Base-by-base conservation (phyloP, 805 yeast species). In the Zygoascus bituminiphila region DNA sequence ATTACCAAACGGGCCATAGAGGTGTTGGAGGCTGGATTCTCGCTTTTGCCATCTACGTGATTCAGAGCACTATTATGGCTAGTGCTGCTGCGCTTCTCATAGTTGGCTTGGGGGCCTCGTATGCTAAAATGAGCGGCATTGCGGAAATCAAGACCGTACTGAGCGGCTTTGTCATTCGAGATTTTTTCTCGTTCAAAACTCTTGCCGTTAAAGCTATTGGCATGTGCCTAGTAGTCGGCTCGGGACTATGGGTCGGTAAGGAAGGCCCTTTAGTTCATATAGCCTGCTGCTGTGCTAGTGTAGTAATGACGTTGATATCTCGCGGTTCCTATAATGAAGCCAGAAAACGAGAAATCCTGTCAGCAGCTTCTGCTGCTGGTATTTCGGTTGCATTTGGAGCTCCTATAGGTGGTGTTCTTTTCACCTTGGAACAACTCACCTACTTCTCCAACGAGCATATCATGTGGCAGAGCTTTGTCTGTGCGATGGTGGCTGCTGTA, bases 231-330 rank as follows among this genome's bases (percentile, higher is more conserved):
- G 81, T 82, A 14, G 81, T 84, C 4, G 80, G 88, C 20, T 77
- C 86, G 1, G 95, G 95, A 0, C 58, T 87, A 2, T 84, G 91
- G 86, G 72, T 84, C 5, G 95, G 96, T 5, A 81, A 79, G 58
- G 96, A 87, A 57, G 95, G 95, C 1, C 95, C 96, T 0, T 62
- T 88, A 47, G 89, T 85, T 22, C 95, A 88, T 62, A 76, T 87
- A 3, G 75, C 91, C 0, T 78, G 85, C 54, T 78, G 85, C 53
- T 68, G 79, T 57, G 65, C 81, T 55, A 63, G 65, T 53, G 35
- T 65, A 48, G 47, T 75, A 7, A 61, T 76, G 42, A 14, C 41
- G 5, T 12, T 24, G 3, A 14, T 41, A 5, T 21, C 21, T 31
- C 14, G 31, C 7, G 44, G 22, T n/a, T n/a, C 12, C 8, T 57